Base-by-base conservation (phyloP, 495 filamentous ascomycete genomes). In the Lophium mytilinum region DNA sequence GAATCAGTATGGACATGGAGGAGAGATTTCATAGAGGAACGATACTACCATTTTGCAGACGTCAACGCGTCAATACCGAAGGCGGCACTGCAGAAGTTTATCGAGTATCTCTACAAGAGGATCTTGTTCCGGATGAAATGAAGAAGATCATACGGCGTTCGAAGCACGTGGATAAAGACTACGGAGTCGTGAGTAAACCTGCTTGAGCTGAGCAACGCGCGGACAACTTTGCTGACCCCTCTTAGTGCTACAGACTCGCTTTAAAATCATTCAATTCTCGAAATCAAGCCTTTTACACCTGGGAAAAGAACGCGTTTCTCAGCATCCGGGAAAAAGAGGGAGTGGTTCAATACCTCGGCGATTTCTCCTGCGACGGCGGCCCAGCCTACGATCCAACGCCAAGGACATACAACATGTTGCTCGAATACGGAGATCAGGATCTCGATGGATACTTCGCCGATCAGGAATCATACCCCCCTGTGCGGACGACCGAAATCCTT, bases 371-470 rank as follows among this genome's bases (percentile, higher is more conserved):
- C 24, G 24, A 30, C 24, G 24, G 24, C 24, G 24, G n/a, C n/a
- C n/a, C 24, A 30, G 52, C 65, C 4, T 15, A 42, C 9, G 9
- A 42, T 17, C 17, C 34, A 19, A 15, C 18, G 5, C n/a, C 12
- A 36, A 47, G 3, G 18, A 69, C 61, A 2, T 65, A 58, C 56
- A 70, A 73, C 37, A 68, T 73, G 12, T 57, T 71, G 33, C 64
- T 73, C 14, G 69, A 72, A 59, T 72, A 57, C 52, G 72, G 68
- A 1, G 66, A 75, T 18, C 33, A 58, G 8, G 69, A 74, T 62
- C 65, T 75, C 24, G 66, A 71, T 34, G 72, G 70, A 19, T 73
- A 65, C 53, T 68, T 72, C n/a, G 35, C 12, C 6, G 58, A 61
- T 1, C 24, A 37, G 12, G 24, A 14, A 30, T 50, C 37, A 24